phyloP scores from a whole-genome alignment of 2,329 filamentous ascomycete genomes.

The Fusarium abutilonis region DNA sequence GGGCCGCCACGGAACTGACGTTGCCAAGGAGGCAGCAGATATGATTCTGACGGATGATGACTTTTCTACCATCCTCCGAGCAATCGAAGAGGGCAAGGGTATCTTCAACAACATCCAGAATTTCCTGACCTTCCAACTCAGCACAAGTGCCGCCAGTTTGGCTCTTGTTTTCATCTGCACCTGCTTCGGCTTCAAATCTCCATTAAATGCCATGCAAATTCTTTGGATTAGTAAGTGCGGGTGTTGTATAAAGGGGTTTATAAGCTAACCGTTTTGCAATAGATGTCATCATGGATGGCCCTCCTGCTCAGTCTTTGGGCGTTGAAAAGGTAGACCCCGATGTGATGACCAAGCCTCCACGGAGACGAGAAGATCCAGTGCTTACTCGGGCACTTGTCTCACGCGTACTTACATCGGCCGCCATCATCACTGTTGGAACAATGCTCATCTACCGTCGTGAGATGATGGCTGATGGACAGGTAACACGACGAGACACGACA shows the following conservation, averaged over 20 bases:
- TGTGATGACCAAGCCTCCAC: conserved; percentile 89
- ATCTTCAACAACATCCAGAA: conserved; percentile 99
- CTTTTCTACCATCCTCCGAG: conserved; percentile 89
- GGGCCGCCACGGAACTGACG: conserved; percentile 93
- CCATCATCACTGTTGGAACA: conserved; percentile 92
- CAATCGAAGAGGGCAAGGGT: conserved; percentile 98
- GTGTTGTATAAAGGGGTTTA: background rate
- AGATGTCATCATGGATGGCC: conserved; percentile 99
- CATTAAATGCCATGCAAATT: conserved; percentile 99
- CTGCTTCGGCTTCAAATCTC: conserved; percentile 91
- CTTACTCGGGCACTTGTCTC: conserved; percentile 85
- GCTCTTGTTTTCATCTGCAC: conserved; percentile 93
- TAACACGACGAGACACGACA: conserved; percentile 94
- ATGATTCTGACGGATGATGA: conserved; percentile 93
- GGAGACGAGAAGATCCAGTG: conserved; percentile 86
- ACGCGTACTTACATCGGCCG: conserved; percentile 86
- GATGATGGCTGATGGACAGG: conserved; percentile 83
- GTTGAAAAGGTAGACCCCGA: conserved; percentile 94
- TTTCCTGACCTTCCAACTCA: conserved; percentile 97
- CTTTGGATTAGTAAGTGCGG: conserved; percentile 91
- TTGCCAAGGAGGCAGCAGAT: conserved; percentile 94
- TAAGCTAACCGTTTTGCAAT: conserved; percentile 29
- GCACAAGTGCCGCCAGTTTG: conserved; percentile 92
- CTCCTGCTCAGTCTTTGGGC: conserved; percentile 94
- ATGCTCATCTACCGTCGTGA: conserved; percentile 91